Evolutionary conservation across 306 rosid species (phyloP).

Genomic region (Morella rubra): DNA sequence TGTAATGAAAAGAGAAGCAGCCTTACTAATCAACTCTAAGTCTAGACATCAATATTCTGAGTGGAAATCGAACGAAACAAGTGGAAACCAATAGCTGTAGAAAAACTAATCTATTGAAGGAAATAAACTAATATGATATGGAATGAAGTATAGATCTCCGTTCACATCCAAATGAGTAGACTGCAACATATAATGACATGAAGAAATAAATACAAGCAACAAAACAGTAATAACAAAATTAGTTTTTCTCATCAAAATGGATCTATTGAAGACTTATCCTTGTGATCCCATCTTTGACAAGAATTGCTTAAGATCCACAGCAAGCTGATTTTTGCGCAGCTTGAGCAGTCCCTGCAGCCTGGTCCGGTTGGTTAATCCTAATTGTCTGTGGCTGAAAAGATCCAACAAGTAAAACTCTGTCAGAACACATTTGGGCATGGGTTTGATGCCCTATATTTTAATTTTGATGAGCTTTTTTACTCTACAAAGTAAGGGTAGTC

Average conservation of each 20-base stretch:
- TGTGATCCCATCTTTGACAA: constrained; percentile 17
- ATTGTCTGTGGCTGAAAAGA: constrained; percentile 79
- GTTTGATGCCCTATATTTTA: neutral
- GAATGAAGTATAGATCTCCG: constrained; percentile 51
- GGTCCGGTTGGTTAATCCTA: constrained; percentile 85
- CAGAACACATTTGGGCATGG: neutral
- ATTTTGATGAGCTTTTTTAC: too few species aligned
- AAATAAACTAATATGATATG: constrained; percentile 47
- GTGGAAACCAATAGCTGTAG: neutral
- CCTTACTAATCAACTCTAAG: neutral
- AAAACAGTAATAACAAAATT: constrained; percentile 54
- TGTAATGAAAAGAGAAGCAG: neutral
- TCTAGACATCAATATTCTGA: neutral
- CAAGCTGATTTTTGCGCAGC: constrained; percentile 78
- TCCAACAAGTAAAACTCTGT: constrained; percentile 23
- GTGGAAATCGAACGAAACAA: neutral
- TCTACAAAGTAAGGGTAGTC: neutral
- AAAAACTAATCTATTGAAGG: constrained; percentile 16
- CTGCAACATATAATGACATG: constrained; percentile 35
- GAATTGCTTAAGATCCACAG: constrained; percentile 63
- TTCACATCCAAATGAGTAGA: constrained; percentile 59
- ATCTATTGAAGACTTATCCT: constrained; percentile 36
- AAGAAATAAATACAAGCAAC: constrained; percentile 46
- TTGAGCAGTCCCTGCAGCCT: constrained; percentile 70
- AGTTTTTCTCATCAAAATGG: constrained; percentile 43